Evolutionary conservation across 1,284 basidiomycete species (phyloP), one percentile per base, ranked within the genome.

Genomic region (Ceratobasidium sp.): DNA sequence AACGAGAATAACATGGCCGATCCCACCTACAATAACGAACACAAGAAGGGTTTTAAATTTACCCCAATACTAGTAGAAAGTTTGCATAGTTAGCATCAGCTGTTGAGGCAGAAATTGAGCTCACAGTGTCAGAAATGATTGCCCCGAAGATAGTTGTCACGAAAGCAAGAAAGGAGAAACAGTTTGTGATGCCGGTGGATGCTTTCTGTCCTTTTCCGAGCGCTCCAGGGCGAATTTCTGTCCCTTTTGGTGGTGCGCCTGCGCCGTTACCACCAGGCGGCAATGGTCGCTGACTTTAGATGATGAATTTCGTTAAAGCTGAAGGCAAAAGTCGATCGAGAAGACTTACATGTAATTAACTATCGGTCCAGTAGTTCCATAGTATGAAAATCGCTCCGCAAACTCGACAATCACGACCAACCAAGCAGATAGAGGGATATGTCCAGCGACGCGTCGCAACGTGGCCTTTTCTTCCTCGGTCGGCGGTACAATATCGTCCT

Each of bases 321-420:
- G 33, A 33, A 33, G 33, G 33, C 33, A 33, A 33, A 33, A 33
- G 33, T 33, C 33, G 33, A 33, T 33, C 33, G 33, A 33, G 7
- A 18, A 28, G 12, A 39, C 33, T 42, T 7, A 81, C 18, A 83
- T 79, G 61, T 82, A 83, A 66, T 83, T 83, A 7, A 82, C 81
- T 23, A 81, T 79, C 1, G 81, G 64, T 28, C 79, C 78, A 18
- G 81, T 80, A 18, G 81, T 81, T 42, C 80, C 81, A 71, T 82
- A 83, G 67, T 82, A 83, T 6, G 81, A 82, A 4, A 83, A 83
- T 55, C 83, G 73, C 61, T 84, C 83, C n/a, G 83, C 83, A 66
- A 80, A 79, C 26, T 80, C 80, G 42, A 78, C 78, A 46, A 80
- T n/a, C 15, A 80, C 78, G 44, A 80, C 73, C 7, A 79, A 60